Percentiles rank a stretch among this genome's conserved stretches.
Conservation (phyloP, 805 yeast genomes). For the Ogataea pilisensis region DNA sequence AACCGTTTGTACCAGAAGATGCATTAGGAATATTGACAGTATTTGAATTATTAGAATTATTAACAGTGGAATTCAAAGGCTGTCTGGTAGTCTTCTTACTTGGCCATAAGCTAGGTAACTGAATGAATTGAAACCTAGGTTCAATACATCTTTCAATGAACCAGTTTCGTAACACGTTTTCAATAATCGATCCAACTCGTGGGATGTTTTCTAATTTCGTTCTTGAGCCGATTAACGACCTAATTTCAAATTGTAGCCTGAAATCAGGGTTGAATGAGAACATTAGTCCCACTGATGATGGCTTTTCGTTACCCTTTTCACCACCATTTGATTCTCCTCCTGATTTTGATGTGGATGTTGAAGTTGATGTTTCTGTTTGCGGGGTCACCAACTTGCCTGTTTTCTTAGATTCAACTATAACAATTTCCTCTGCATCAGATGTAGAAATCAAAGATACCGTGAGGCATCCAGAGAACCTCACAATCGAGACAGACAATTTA, state of each 20-base stretch:
- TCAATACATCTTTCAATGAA: conserved; percentile 90
- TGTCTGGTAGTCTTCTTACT: conserved; percentile 53
- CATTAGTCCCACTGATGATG: conserved; percentile 59
- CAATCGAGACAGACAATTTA: conserved; percentile 78
- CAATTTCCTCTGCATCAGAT: conserved; percentile 23
- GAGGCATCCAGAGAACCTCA: conserved; percentile 85
- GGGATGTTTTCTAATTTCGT: conserved; percentile 93
- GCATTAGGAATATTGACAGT: too few species aligned
- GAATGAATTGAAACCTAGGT: conserved; percentile 85
- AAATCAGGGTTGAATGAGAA: conserved; percentile 92
- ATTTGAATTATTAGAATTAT: too few species aligned
- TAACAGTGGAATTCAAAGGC: conserved; percentile 12
- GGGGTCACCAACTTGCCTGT: too few species aligned
- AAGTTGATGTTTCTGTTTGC: too few species aligned
- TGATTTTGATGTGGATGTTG: background rate
- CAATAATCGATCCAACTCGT: conserved; percentile 79
- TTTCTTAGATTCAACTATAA: conserved; percentile 11
- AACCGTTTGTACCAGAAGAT: too few species aligned
- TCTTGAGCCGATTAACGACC: conserved; percentile 86
- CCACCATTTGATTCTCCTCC: conserved; percentile 2
- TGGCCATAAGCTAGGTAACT: conserved; percentile 88
- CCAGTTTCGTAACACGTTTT: conserved; percentile 79
- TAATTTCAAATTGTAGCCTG: conserved; percentile 81
- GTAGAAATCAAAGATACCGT: conserved; percentile 65
- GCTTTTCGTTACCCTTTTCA: conserved; percentile 1